A percentile compares a stretch with the other conserved stretches of the same genome.
Conservation (phyloP, 169 alveolate genomes). For the Toxoplasma gondii region DNA sequence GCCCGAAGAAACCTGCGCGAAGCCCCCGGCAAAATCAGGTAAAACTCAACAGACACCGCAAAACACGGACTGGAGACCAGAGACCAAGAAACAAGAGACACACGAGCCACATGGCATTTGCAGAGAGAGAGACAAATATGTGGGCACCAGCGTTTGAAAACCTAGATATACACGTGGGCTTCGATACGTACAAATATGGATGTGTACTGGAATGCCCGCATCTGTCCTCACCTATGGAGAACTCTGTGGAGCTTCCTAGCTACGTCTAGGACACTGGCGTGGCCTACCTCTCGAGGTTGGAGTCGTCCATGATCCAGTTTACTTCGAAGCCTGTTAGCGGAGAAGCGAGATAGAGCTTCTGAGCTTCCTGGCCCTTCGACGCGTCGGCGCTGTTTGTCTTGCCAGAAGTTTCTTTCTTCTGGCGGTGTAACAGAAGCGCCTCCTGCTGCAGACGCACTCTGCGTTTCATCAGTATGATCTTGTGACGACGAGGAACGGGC, state of each 20-base stretch:
- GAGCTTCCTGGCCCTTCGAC: not conserved
- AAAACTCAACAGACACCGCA: no score
- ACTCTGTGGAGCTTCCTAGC: not conserved
- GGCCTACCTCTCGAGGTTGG: constrained; percentile 52
- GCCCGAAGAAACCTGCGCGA: constrained; percentile 40
- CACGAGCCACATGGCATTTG: not conserved
- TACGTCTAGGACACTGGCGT: no score
- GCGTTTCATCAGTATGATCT: constrained; percentile 12
- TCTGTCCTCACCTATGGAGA: not conserved
- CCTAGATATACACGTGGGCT: not conserved
- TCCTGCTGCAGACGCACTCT: constrained; percentile 38
- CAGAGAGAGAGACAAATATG: not conserved
- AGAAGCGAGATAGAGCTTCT: constrained; percentile 41
- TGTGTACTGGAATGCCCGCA: not conserved
- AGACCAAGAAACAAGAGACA: not conserved
- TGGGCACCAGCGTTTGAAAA: not conserved
- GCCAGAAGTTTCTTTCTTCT: not conserved
- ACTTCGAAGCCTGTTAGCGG: constrained; percentile 68
- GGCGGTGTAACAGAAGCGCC: not conserved
- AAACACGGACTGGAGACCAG: not conserved
- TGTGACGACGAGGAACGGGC: not conserved
- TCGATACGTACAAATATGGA: not conserved
- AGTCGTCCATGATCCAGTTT: constrained; percentile 63
- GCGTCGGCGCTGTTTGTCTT: not conserved
- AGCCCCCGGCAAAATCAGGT: not conserved